Conservation (phyloP, 2,329 filamentous ascomycete species). For the Aspergillus sp. region DNA sequence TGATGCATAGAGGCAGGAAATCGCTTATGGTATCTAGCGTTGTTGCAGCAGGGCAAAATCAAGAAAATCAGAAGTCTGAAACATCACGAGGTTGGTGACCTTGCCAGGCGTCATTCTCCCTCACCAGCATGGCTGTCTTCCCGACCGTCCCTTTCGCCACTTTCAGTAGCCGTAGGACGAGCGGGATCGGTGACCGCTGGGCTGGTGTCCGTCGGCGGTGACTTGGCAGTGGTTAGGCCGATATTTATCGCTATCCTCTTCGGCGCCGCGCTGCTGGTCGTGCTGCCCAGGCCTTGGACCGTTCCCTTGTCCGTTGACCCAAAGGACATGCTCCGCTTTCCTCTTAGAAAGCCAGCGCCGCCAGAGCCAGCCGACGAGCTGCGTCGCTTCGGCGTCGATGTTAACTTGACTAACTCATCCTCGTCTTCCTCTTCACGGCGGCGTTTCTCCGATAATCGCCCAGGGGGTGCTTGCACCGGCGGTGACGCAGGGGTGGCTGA, state of each 20-base stretch:
- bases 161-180: constrained; percentile 12
- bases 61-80: not conserved
- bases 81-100: not conserved
- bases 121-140: constrained; percentile 16
- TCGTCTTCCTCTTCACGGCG: constrained; percentile 81
- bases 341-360: constrained; percentile 22
- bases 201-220: constrained; percentile 10
- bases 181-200: constrained; percentile 4
- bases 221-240: constrained; percentile 17
- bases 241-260: constrained; percentile 35
- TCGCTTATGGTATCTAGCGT: not conserved
- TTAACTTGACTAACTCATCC: constrained; percentile 78
- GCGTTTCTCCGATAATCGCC: constrained; percentile 79
- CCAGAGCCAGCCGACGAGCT: constrained; percentile 32
- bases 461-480: constrained; percentile 45
- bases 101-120: constrained; percentile 7
- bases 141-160: constrained; percentile 23
- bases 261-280: constrained; percentile 15
- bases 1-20: not conserved
- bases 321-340: constrained; percentile 25
- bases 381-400: constrained; percentile 40
- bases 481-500: constrained; percentile 15
- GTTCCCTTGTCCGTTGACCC: constrained; percentile 21
- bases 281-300: constrained; percentile 8
- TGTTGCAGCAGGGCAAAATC: not conserved